phyloP scores from a whole-genome alignment of 352 stramenopile genomes.

The Phytophthora hybrid region DNA sequence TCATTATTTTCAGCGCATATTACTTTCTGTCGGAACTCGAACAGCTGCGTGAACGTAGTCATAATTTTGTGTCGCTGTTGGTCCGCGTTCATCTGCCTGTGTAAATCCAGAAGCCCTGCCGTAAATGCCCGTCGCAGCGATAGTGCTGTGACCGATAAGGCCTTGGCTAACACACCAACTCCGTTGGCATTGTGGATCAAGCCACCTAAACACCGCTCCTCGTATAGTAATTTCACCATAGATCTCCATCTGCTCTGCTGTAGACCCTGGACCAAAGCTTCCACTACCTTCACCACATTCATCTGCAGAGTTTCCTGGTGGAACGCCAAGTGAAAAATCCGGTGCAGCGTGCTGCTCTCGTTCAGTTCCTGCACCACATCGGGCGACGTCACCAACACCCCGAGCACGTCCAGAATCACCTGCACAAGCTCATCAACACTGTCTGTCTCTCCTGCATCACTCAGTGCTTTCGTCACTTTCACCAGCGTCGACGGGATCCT shows the following conservation, averaged over 20 bases:
- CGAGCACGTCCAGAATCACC: constrained; percentile 42
- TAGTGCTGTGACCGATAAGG: constrained; percentile 28
- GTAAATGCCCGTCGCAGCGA: constrained; percentile 22
- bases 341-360: constrained; percentile 59
- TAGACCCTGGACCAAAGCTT: constrained; percentile 31
- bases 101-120: constrained; percentile 29
- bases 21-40: constrained; percentile 23
- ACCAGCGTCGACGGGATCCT: constrained; percentile 63
- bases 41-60: constrained; percentile 23
- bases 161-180: constrained; percentile 30
- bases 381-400: constrained; percentile 39
- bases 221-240: constrained; percentile 37
- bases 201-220: constrained; percentile 37
- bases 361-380: constrained; percentile 60
- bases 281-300: constrained; percentile 34
- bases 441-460: constrained; percentile 4
- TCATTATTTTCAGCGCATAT: constrained; percentile 1
- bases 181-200: constrained; percentile 31
- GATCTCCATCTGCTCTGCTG: constrained; percentile 33
- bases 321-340: constrained; percentile 59
- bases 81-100: constrained; percentile 35
- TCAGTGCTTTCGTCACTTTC: constrained; percentile 57
- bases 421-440: constrained; percentile 24
- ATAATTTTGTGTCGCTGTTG: constrained; percentile 40
- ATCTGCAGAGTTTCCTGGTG: constrained; percentile 20